Base-by-base conservation (phyloP, 768 basidiomycete genomes). In the Termitomyces sp. region DNA sequence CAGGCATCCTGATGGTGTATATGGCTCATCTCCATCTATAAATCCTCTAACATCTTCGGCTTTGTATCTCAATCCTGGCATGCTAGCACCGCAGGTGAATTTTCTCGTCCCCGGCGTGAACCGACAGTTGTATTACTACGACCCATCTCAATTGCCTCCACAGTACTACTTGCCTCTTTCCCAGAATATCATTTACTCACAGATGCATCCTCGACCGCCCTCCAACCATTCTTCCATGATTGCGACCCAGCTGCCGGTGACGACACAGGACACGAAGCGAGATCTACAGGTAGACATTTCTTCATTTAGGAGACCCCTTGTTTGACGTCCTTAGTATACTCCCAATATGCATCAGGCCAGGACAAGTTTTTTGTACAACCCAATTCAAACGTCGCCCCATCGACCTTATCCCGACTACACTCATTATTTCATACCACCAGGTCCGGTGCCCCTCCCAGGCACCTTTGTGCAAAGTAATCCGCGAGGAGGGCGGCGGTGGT, bases 91-190 rank as follows among this genome's bases (percentile, higher is more conserved):
- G 7, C 59, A 60, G 26, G 26, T 60, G 22, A 60, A 63, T 37
- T 28, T 72, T 75, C 51, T 74, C 60, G 62, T 69, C 39, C 58
- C 70, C 52, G 77, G 77, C 54, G 60, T 75, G 26, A 73, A 73
- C 60, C 73, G 75, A 49, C 83, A 84, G 37, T 60, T 83, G 52
- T 87, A 82, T 70, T 88, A 82, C 54, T 88, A 82, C 63, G 67
- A 76, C 51, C 74, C 73, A 18, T 72, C 75, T 47, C 77, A 80
- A 45, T 75, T 79, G 4, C 73, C 79, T 34, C 81, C 85, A 13
- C 86, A 82, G 59, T 88, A 78, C 65, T 90, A 77, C 65, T 87
- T 84, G 65, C 76, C 82, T 29, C 65, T 79, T 15, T 77, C 75
- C 59, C 86, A 85, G 64, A 71, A 81, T 6, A 75, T 88, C 66